phyloP scores from a whole-genome alignment of 768 basidiomycete genomes.

The Auricularia heimuer region DNA sequence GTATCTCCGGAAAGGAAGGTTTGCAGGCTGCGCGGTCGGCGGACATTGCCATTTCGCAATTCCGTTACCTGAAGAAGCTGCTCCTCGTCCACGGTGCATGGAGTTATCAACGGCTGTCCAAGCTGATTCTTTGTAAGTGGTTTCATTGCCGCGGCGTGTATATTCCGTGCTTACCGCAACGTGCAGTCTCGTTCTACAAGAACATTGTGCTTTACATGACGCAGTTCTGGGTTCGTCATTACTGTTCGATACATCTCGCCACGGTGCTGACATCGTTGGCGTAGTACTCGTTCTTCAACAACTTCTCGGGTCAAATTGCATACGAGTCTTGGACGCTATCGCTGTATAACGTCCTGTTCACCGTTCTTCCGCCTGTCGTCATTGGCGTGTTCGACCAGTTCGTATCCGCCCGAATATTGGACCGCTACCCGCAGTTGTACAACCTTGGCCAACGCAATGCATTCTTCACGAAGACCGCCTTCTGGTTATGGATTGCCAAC shows the following conservation, averaged over 20 bases:
- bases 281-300: slow-evolving; percentile 92
- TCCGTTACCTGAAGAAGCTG: slow-evolving; percentile 89
- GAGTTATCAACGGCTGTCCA: slow-evolving; percentile 94
- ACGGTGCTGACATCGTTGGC: too few species aligned
- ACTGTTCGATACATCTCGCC: too few species aligned
- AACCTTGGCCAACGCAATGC: slow-evolving; percentile 87
- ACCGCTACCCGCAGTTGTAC: slow-evolving; percentile 95
- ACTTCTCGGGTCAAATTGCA: slow-evolving; percentile 96
- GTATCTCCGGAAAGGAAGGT: slow-evolving; percentile 98
- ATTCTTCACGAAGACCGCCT: slow-evolving; percentile 84
- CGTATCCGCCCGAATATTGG: slow-evolving; percentile 90
- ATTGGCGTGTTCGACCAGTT: slow-evolving; percentile 99
- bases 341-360: slow-evolving; percentile 93
- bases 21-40: slow-evolving; percentile 97
- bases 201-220: slow-evolving; percentile 98
- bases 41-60: slow-evolving; percentile 96
- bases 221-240: slow-evolving; percentile 62
- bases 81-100: slow-evolving; percentile 95
- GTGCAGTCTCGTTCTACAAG: slow-evolving; percentile 92
- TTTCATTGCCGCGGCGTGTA: too few species aligned
- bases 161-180: too few species aligned
- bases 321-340: slow-evolving; percentile 99
- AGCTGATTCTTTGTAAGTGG: slow-evolving; percentile 84
- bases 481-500: slow-evolving; percentile 88
- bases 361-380: slow-evolving; percentile 90